phyloP scores from a whole-genome alignment of 2,329 filamentous ascomycete genomes.

The Sarocladiaceae sp. region DNA sequence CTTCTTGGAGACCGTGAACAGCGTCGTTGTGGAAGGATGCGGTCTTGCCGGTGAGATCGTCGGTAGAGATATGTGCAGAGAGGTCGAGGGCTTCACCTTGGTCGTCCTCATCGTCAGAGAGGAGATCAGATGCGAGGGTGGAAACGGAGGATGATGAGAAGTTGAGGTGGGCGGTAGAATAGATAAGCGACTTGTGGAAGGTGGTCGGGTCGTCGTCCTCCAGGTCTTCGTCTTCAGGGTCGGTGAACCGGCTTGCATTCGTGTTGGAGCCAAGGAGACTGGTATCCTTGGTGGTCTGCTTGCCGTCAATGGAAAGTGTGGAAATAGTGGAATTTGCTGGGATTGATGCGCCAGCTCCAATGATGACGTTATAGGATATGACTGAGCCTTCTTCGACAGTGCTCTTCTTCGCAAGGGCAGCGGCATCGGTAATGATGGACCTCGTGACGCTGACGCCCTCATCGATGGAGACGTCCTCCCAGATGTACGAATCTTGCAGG shows the following conservation, averaged over 20 bases:
- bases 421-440: slow-evolving; percentile 73
- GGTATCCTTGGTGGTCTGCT: slow-evolving; percentile 33
- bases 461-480: slow-evolving; percentile 76
- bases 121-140: slow-evolving; percentile 59
- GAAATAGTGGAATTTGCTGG: slow-evolving; percentile 29
- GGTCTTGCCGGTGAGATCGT: slow-evolving; percentile 54
- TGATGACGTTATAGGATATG: slow-evolving; percentile 71
- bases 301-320: slow-evolving; percentile 30
- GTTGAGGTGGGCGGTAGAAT: slow-evolving; percentile 48
- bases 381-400: slow-evolving; percentile 68
- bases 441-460: slow-evolving; percentile 68
- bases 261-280: slow-evolving; percentile 44
- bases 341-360: slow-evolving; percentile 58
- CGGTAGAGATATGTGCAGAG: slow-evolving; percentile 70
- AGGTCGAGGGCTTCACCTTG: slow-evolving; percentile 53
- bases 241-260: slow-evolving; percentile 44
- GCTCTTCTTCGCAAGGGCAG: slow-evolving; percentile 66
- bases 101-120: slow-evolving; percentile 63
- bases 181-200: slow-evolving; percentile 53
- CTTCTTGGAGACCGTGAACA: slow-evolving; percentile 80
- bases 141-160: slow-evolving; percentile 53
- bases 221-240: slow-evolving; percentile 45
- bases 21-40: slow-evolving; percentile 80
- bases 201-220: slow-evolving; percentile 45
- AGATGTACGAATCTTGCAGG: slow-evolving; percentile 78